Evolutionary conservation across 805 yeast species (phyloP).

Genomic region (Blastobotrys parvus): DNA sequence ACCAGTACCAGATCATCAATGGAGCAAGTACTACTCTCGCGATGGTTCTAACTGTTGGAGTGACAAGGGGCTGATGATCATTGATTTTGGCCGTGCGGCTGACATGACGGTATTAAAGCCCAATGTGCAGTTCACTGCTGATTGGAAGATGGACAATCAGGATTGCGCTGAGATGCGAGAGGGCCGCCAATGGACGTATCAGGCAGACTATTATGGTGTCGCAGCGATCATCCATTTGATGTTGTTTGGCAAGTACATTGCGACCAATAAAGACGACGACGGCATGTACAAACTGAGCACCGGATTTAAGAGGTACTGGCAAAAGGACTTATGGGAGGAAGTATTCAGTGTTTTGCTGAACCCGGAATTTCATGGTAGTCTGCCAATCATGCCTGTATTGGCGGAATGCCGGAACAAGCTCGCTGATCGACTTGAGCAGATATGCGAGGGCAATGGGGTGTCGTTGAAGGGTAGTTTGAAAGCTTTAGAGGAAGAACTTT

Average conservation of each 20-base stretch:
- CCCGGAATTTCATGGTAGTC: conserved; percentile 33
- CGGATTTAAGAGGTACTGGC: conserved; percentile 68
- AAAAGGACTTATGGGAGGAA: conserved; percentile 57
- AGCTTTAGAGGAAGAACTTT: conserved; percentile 10
- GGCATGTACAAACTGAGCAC: conserved; percentile 32
- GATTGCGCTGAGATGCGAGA: conserved; percentile 67
- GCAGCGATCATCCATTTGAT: conserved; percentile 68
- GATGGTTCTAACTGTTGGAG: conserved; percentile 40
- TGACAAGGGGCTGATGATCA: conserved; percentile 48
- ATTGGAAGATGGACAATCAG: conserved; percentile 54
- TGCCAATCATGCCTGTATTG: conserved; percentile 38
- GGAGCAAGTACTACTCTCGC: conserved; percentile 23
- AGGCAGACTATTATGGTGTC: conserved; percentile 76
- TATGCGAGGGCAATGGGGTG: conserved; percentile 18
- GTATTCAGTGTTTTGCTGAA: conserved; percentile 59
- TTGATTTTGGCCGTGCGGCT: conserved; percentile 77
- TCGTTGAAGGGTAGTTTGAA: conserved; percentile 17
- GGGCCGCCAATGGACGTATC: conserved; percentile 60
- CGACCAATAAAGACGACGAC: conserved; percentile 28
- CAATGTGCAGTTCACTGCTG: conserved; percentile 46
- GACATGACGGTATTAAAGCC: conserved; percentile 52
- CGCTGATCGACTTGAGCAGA: conserved; percentile 36
- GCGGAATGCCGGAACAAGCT: conserved; percentile 29
- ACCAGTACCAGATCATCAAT: conserved; percentile 15
- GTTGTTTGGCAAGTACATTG: conserved; percentile 61